phyloP scores from a whole-genome alignment of 2,329 filamentous ascomycete genomes.

The Aspergillus latus region DNA sequence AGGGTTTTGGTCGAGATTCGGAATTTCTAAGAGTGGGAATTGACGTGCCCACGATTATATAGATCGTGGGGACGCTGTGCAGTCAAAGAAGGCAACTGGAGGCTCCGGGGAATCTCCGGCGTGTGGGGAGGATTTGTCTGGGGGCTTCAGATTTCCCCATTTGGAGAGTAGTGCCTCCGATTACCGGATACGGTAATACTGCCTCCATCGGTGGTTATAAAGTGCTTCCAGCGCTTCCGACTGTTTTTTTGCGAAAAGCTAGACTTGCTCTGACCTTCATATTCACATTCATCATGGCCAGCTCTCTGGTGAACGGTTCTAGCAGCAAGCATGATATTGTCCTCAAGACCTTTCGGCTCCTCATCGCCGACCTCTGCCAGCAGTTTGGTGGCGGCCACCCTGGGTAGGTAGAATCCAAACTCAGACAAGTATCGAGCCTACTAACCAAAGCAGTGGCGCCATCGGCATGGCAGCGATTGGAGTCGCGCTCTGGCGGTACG shows the following conservation, averaged over 20 bases:
- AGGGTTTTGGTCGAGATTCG: not conserved
- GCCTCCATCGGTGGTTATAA: conserved; percentile 4
- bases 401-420: conserved; percentile 46
- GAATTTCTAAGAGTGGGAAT: conserved; percentile 11
- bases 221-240: not conserved
- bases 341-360: conserved; percentile 59
- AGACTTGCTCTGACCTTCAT: not conserved
- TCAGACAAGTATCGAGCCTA: not conserved
- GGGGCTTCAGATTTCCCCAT: conserved; percentile 8
- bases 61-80: not conserved
- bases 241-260: not conserved
- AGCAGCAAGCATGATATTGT: conserved; percentile 48
- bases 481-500: conserved; percentile 45
- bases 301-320: conserved; percentile 14
- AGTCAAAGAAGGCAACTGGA: not conserved
- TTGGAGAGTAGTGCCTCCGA: conserved; percentile 16
- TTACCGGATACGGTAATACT: conserved; percentile 19
- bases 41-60: not conserved
- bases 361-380: conserved; percentile 68
- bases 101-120: conserved; percentile 7
- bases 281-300: conserved; percentile 23
- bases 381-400: conserved; percentile 70
- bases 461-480: conserved; percentile 50
- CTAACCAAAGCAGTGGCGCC: conserved; percentile 38
- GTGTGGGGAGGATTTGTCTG: not conserved